These are phyloP conservation scores for Wickerhamomyces rabaulensis DNA, from an alignment of 805 yeast genomes.

Conservation along the genomic window DNA sequence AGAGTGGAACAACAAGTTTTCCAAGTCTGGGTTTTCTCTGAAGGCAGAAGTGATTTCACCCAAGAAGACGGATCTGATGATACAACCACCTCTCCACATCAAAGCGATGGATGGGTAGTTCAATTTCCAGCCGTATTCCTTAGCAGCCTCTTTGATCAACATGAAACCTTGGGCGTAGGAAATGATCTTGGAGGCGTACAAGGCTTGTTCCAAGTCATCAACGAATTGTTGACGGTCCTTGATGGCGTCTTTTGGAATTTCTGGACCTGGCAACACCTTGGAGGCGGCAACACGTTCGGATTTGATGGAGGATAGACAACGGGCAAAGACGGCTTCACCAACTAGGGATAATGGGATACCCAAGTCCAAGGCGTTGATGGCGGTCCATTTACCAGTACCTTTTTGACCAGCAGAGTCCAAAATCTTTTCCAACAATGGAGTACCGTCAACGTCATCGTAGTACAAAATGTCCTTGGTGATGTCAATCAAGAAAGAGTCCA, in stretches of 20 bases:
- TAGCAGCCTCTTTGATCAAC: slow-evolving; percentile 97
- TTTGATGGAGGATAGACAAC: slow-evolving; percentile 93
- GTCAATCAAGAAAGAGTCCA: slow-evolving; percentile 95
- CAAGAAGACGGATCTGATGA: slow-evolving; percentile 96
- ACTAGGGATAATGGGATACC: slow-evolving; percentile 98
- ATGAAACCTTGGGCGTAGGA: slow-evolving; percentile 99
- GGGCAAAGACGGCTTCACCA: slow-evolving; percentile 97
- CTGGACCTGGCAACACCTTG: slow-evolving; percentile 73
- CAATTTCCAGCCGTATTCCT: slow-evolving; percentile 93
- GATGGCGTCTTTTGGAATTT: slow-evolving; percentile 52
- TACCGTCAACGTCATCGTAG: slow-evolving; percentile 84
- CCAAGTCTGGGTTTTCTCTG: slow-evolving; percentile 88
- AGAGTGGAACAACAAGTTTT: slow-evolving; percentile 91
- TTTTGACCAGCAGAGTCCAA: slow-evolving; percentile 97
- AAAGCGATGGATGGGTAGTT: slow-evolving; percentile 98
- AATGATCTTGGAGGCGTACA: slow-evolving; percentile 96
- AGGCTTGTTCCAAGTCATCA: slow-evolving; percentile 95
- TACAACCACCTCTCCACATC: slow-evolving; percentile 99
- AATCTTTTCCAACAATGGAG: slow-evolving; percentile 93
- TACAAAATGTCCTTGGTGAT: slow-evolving; percentile 93
- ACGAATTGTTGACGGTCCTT: slow-evolving; percentile 79
- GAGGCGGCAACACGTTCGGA: slow-evolving; percentile 88
- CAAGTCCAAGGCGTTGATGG: slow-evolving; percentile 93
- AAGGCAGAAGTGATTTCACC: slow-evolving; percentile 96
- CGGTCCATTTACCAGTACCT: slow-evolving; percentile 99